Percentiles rank a stretch among this genome's conserved stretches.
phyloP scores from a whole-genome alignment of 2,329 filamentous ascomycete genomes.

The Microdochium bolleyi region DNA sequence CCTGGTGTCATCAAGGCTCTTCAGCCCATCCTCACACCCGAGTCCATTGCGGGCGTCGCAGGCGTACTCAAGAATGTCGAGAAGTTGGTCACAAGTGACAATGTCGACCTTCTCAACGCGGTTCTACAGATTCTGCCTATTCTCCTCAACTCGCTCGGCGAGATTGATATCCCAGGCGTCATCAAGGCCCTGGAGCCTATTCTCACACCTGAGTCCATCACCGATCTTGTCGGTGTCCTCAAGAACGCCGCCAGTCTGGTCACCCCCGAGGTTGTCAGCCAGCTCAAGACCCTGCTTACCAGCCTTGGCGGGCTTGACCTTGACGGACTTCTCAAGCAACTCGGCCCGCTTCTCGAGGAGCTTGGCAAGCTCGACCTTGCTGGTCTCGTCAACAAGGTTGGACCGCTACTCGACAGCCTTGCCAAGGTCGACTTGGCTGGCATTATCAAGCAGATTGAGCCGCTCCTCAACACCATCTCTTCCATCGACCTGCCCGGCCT shows the following conservation, averaged over 20 bases:
- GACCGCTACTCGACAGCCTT: conserved; percentile 19
- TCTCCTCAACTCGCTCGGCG: neutral
- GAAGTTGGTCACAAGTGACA: neutral
- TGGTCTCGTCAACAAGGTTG: conserved; percentile 15
- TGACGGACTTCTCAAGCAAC: conserved; percentile 12
- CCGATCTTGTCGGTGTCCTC: conserved; percentile 10
- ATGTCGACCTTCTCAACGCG: neutral
- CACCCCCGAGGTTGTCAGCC: conserved; percentile 13
- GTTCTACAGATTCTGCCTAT: neutral
- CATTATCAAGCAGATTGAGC: conserved; percentile 1
- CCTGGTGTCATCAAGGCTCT: neutral
- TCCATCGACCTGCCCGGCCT: conserved; percentile 23
- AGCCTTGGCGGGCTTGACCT: conserved; percentile 11
- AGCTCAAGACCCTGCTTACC: conserved; percentile 9
- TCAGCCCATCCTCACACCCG: neutral
- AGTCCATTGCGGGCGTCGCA: neutral
- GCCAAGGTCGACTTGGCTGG: conserved; percentile 15
- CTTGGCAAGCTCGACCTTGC: conserved; percentile 18
- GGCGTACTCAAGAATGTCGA: neutral
- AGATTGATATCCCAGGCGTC: neutral
- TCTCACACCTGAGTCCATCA: neutral
- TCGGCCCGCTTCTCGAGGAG: conserved; percentile 18
- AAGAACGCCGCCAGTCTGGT: conserved; percentile 7
- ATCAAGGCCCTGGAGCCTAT: neutral
- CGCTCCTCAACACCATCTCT: conserved; percentile 8